Evolutionary conservation across 129 eudicot species (phyloP).

Genomic region (Helianthus annuus): DNA sequence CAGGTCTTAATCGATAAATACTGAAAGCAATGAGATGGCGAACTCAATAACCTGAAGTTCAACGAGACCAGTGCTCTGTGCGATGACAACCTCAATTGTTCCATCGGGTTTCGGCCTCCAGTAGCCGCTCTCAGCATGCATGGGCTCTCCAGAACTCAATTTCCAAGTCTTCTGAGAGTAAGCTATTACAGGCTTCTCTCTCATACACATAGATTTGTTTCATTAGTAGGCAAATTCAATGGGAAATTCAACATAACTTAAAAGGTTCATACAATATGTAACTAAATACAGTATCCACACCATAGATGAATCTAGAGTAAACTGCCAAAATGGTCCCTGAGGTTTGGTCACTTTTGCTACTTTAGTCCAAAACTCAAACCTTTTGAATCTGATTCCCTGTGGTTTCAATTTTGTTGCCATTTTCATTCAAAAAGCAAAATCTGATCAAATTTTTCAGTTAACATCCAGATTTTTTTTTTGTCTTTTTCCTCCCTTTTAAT

Average conservation of each 20-base stretch:
- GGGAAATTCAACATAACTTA: background rate
- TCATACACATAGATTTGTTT: background rate
- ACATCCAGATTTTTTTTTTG: too few relatives aligned
- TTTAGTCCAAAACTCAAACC: too few relatives aligned
- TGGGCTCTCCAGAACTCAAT: conserved; percentile 59
- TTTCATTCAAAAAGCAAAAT: too few relatives aligned
- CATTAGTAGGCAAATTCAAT: conserved; percentile 1
- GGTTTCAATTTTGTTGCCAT: too few relatives aligned
- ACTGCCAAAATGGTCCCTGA: too few relatives aligned
- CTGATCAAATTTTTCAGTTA: too few relatives aligned
- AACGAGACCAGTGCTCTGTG: conserved; percentile 78
- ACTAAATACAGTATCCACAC: conserved; percentile 4
- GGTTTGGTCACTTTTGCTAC: too few relatives aligned
- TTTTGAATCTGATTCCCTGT: too few relatives aligned
- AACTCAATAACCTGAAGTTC: conserved; percentile 54
- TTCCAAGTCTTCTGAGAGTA: conserved; percentile 88
- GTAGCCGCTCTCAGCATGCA: conserved; percentile 82
- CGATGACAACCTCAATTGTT: conserved; percentile 67
- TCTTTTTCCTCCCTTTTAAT: too few relatives aligned
- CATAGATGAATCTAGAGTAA: background rate
- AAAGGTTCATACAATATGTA: conserved; percentile 1
- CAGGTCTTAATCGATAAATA: background rate
- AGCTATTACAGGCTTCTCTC: conserved; percentile 57
- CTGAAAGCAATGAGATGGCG: conserved; percentile 6
- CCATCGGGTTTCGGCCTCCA: conserved; percentile 80